These are phyloP conservation scores for Coemansia guatemalensis DNA, from an alignment of 192 early-diverging fungal species.

Conservation along the genomic window DNA sequence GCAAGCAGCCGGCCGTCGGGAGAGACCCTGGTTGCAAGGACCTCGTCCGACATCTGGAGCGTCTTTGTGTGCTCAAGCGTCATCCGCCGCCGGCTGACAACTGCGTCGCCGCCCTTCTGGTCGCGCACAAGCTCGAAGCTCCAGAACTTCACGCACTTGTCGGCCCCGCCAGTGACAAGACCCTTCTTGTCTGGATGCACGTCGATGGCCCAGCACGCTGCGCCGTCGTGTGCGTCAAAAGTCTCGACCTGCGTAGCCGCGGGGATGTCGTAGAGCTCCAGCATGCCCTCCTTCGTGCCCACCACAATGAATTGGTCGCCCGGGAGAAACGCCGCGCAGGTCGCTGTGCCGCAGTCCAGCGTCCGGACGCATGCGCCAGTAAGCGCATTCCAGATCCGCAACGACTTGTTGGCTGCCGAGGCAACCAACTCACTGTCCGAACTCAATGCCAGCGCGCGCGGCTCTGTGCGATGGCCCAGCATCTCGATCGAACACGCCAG, in stretches of 20 bases:
- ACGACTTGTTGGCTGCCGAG: slow-evolving; percentile 76
- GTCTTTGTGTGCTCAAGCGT: slow-evolving; percentile 86
- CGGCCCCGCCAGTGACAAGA: slow-evolving; percentile 86
- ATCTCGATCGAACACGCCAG: slow-evolving; percentile 73
- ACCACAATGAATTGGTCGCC: slow-evolving; percentile 82
- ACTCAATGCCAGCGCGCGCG: slow-evolving; percentile 86
- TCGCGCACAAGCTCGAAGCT: slow-evolving; percentile 79
- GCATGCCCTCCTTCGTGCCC: slow-evolving; percentile 89
- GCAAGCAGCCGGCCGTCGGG: slow-evolving; percentile 87
- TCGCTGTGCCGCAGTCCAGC: slow-evolving; percentile 86
- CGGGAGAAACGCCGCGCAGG: slow-evolving; percentile 92
- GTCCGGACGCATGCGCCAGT: slow-evolving; percentile 84
- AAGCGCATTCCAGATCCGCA: slow-evolving; percentile 91
- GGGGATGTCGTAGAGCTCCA: slow-evolving; percentile 90
- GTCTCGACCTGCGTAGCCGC: slow-evolving; percentile 80
- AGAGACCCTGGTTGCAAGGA: slow-evolving; percentile 80
- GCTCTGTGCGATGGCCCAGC: slow-evolving; percentile 87
- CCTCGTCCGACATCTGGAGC: slow-evolving; percentile 92
- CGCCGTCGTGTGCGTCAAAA: slow-evolving; percentile 88
- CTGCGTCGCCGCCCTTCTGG: slow-evolving; percentile 19
- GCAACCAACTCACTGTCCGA: slow-evolving; percentile 84
- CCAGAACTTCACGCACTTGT: slow-evolving; percentile 98
- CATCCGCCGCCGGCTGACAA: slow-evolving; percentile 58
- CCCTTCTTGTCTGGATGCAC: slow-evolving; percentile 85
- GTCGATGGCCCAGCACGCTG: slow-evolving; percentile 80